Conservation (phyloP, 768 basidiomycete species). For the Suillus hirtellus region DNA sequence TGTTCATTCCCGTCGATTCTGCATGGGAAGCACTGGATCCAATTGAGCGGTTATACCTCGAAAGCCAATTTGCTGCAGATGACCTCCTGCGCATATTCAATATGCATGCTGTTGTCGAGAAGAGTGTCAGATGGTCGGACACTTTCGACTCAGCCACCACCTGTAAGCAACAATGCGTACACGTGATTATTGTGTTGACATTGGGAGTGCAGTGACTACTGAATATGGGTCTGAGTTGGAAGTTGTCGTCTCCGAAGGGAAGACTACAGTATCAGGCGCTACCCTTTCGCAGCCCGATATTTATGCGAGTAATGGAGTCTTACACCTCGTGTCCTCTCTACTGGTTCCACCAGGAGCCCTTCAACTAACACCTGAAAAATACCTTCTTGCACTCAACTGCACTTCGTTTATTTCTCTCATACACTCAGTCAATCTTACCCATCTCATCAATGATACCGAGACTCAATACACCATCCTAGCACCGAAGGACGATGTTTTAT, state of each 20-base stretch:
- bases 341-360: constrained; percentile 77
- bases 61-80: constrained; percentile 81
- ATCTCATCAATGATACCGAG: constrained; percentile 69
- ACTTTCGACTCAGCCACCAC: constrained; percentile 53
- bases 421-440: constrained; percentile 75
- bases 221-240: constrained; percentile 67
- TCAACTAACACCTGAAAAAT: constrained; percentile 90
- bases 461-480: constrained; percentile 87
- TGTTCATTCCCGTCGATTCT: constrained; percentile 85
- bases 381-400: constrained; percentile 89
- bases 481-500: constrained; percentile 82
- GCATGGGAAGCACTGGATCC: constrained; percentile 81
- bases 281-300: constrained; percentile 75
- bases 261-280: constrained; percentile 57
- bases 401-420: constrained; percentile 87
- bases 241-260: constrained; percentile 53
- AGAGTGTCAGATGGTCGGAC: constrained; percentile 66
- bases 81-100: constrained; percentile 79
- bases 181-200: neutral
- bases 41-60: constrained; percentile 84
- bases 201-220: constrained; percentile 57
- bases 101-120: constrained; percentile 67
- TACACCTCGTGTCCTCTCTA: constrained; percentile 85
- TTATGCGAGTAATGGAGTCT: constrained; percentile 92
- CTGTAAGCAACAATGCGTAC: constrained; percentile 42